Evolutionary conservation across 495 filamentous ascomycete species (phyloP).

Genomic region (Podospora anserina): DNA sequence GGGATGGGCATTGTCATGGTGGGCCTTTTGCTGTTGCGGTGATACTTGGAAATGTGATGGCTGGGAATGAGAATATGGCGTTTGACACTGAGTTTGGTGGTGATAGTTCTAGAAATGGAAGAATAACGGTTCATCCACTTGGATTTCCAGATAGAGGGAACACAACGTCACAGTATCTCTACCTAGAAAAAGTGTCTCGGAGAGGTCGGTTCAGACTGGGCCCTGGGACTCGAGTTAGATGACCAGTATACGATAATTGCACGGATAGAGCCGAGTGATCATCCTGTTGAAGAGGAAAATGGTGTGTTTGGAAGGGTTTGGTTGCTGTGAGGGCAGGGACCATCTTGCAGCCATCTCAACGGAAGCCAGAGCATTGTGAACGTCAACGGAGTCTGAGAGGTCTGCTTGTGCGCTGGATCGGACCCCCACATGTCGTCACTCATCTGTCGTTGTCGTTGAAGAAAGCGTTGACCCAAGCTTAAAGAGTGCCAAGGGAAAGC

Average conservation of each 20-base stretch:
- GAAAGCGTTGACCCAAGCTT: not conserved
- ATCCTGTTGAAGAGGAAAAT: not conserved
- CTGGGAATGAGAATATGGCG: not conserved
- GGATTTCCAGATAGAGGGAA: not conserved
- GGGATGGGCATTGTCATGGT: slow-evolving; percentile 18
- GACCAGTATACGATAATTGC: too few relatives aligned
- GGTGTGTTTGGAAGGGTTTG: not conserved
- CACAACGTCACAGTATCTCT: not conserved
- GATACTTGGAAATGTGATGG: not conserved
- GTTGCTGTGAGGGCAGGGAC: too few relatives aligned
- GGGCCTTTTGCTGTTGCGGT: not conserved
- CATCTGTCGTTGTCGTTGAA: not conserved
- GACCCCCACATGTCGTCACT: slow-evolving; percentile 14
- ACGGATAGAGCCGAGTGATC: not conserved
- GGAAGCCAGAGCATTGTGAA: not conserved
- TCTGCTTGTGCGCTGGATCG: not conserved
- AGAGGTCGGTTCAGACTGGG: too few relatives aligned
- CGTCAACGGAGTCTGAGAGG: not conserved
- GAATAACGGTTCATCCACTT: not conserved
- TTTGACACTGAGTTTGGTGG: not conserved
- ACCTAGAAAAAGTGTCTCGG: not conserved
- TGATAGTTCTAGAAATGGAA: not conserved
- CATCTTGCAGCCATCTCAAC: not conserved
- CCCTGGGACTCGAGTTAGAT: too few relatives aligned
- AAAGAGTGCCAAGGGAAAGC: not conserved